phyloP scores from a whole-genome alignment of 164 flowering plant species.

The Annona squamosa region DNA sequence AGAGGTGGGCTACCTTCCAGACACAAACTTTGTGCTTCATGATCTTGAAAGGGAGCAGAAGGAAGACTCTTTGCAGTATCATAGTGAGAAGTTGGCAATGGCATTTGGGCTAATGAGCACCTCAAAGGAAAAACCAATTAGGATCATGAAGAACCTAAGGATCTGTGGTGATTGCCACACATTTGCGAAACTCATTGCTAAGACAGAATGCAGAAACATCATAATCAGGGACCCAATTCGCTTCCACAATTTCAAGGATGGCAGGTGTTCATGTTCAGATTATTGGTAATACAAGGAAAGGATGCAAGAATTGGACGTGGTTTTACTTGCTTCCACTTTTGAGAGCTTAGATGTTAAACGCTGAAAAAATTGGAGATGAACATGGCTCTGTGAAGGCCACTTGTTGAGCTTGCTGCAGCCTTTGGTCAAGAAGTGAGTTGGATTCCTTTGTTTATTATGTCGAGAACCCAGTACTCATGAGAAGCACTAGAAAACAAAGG shows the following conservation, averaged over 20 bases:
- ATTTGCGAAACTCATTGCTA: constrained; percentile 60
- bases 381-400: background rate
- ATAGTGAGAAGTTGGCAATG: constrained; percentile 80
- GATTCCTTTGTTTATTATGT: background rate
- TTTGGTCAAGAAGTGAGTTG: background rate
- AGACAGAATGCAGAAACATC: constrained; percentile 38
- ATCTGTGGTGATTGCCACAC: constrained; percentile 82
- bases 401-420: background rate
- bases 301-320: background rate
- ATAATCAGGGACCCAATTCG: constrained; percentile 69
- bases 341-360: background rate
- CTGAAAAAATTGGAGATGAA: background rate
- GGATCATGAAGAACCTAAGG: constrained; percentile 77
- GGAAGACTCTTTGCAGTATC: constrained; percentile 59
- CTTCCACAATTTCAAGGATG: constrained; percentile 72
- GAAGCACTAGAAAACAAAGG: too few species aligned
- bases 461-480: background rate
- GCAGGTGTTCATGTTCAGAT: constrained; percentile 74
- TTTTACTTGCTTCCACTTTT: background rate
- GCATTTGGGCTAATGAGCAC: constrained; percentile 56
- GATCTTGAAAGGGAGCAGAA: constrained; percentile 78
- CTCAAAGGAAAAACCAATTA: constrained; percentile 38
- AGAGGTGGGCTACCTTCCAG: constrained; percentile 60
- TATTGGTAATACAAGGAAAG: constrained; percentile 45
- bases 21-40: constrained; percentile 66